Evolutionary conservation across 305 asterid species (phyloP), one percentile per base, ranked within the genome.

Genomic region (Fraxinus sp.): DNA sequence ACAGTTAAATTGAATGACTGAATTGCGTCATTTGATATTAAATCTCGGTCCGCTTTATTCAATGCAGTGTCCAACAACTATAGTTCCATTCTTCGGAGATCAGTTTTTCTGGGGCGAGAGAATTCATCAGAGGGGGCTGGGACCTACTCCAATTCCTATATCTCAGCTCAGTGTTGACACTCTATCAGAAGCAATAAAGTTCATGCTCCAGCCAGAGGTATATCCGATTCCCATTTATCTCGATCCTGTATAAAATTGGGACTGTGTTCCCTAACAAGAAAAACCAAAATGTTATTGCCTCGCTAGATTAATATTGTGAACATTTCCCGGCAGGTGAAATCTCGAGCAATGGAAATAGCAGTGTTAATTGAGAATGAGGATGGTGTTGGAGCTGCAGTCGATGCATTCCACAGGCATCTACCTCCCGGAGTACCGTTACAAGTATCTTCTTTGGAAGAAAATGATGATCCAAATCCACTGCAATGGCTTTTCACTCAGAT

Each of bases 171-270:
- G 83, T 4, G 91, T 89, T 1, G 93, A 94, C 78, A 89, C 93
- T 77, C 98, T 96, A 37, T 87, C 97, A 11, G 97, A 96, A 39
- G 99, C 99, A 85, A 92, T 96, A 86, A 77, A 10, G 68, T 94
- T 93, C 93, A 96, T 96, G 98, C 97, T 96, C 85, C 94, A 91
- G 82, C 97, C 97, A 52, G 97, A 94, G 95, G 99, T 93, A 78
- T 28, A 81, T 68, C 1, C 2, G 7, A 55, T 30, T 70, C 36
- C 33, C 73, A 70, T 11, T 70, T 70, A 30, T 26, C 41, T 13
- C n/a, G 36, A 30, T 9, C 66, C 66, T 55, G 24, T 55, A 55
- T 52, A 55, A 55, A 55, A n/a, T 55, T n/a, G 26, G 66, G 62
- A 49, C 22, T 5, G 22, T 49, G 62, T 4, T 49, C 62, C 62